Evolutionary conservation across 371 early-diverging fungal genomes (phyloP), one percentile per base, ranked within the genome.

Genomic region (Sanchytrium tribonematis): DNA sequence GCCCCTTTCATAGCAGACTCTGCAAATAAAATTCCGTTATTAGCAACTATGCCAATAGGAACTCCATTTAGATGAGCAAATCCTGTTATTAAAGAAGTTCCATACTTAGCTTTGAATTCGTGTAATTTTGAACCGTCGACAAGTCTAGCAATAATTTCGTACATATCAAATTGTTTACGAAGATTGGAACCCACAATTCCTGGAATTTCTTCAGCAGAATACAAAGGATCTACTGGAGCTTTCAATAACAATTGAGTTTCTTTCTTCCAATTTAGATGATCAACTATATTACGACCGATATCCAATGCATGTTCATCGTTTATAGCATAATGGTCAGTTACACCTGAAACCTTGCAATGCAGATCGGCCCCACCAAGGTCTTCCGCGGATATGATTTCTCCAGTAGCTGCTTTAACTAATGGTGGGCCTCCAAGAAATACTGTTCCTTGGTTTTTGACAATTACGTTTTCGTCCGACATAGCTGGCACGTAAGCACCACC

Each of bases 401-500:
- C 97, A 68, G 96, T 94, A 2, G 97, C 97, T 1, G 97, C 97
- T 76, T 89, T 88, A 22, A 97, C 97, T 16, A 80, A 75, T 66
- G 97, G 97, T 67, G 97, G 97, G 0, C 97, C 97, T 16, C 84
- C 97, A 77, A 95, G 82, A 80, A 97, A 97, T 73, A 97, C 93
- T 12, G 97, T 97, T 27, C 97, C 97, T 77, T 97, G 93, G 67
- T 89, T 87, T 69, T 81, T 80, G 67, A 97, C 95, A 77, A 97
- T 97, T 71, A 97, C 86, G 78, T 88, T 88, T 78, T 97, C 95
- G 72, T 95, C 96, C 27, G 95, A 90, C 97, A 97, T 97, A 30
- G 95, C 95, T 48, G 97, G 97, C 27, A 94, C 93, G 76, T 97
- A 97, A 1, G 97, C 97, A 71, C 97, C 96, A 74, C 91, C 97